phyloP scores from a whole-genome alignment of 352 stramenopile species.

The Globisporangium ultimum region DNA sequence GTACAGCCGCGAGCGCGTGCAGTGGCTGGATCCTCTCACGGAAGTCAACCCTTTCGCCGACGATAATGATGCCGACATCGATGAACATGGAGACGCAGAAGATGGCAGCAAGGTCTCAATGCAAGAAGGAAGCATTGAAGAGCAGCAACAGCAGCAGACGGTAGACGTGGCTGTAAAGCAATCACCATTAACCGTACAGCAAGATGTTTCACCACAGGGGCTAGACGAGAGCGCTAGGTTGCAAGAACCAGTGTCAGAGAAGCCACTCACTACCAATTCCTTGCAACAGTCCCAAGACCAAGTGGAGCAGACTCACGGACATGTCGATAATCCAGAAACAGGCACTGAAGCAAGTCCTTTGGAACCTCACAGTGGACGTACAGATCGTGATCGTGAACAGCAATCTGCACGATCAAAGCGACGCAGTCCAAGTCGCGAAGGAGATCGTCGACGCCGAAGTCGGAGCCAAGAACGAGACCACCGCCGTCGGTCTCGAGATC shows the following conservation, averaged over 20 bases:
- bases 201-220: too few species aligned
- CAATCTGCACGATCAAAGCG: too few species aligned
- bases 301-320: too few species aligned
- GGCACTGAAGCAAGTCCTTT: neutral
- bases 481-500: slow-evolving; percentile 16
- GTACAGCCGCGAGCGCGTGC: slow-evolving; percentile 50
- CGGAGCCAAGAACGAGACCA: slow-evolving; percentile 14
- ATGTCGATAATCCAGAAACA: too few species aligned
- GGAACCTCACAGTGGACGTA: neutral
- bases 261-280: neutral
- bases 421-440: neutral
- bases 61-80: slow-evolving; percentile 34
- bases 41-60: slow-evolving; percentile 62
- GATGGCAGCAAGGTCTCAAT: neutral
- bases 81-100: neutral
- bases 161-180: neutral
- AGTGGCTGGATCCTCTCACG: slow-evolving; percentile 75
- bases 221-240: too few species aligned
- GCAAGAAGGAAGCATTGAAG: neutral
- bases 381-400: neutral
- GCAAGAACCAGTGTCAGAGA: neutral
- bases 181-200: too few species aligned
- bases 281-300: too few species aligned
- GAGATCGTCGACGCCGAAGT: slow-evolving; percentile 13
- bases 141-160: neutral